Conservation (phyloP, 1,284 basidiomycete genomes). For the Naganishia sp. region DNA sequence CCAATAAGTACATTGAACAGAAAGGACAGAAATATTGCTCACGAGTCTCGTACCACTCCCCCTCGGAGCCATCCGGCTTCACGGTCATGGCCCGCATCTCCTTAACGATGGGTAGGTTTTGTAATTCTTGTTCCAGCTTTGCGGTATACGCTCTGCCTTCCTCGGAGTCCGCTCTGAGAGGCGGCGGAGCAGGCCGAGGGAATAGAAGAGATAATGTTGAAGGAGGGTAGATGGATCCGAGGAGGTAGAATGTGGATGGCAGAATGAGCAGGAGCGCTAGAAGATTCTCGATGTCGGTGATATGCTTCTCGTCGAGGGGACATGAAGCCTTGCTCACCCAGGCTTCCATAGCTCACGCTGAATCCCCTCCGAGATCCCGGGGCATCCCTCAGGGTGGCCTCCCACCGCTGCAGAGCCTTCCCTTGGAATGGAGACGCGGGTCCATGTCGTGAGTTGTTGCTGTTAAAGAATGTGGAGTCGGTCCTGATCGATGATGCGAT, state of each 20-base stretch:
- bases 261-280: slow-evolving; percentile 33
- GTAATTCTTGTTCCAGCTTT: slow-evolving; percentile 68
- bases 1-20: slow-evolving; percentile 27
- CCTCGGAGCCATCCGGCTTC: slow-evolving; percentile 31
- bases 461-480: slow-evolving; percentile 19
- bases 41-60: slow-evolving; percentile 54
- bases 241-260: slow-evolving; percentile 47
- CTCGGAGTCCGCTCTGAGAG: slow-evolving; percentile 63
- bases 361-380: slow-evolving; percentile 1
- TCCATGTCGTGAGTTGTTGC: background rate
- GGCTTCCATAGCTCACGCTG: slow-evolving; percentile 23
- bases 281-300: slow-evolving; percentile 1
- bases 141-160: slow-evolving; percentile 64
- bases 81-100: slow-evolving; percentile 51
- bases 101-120: slow-evolving; percentile 65
- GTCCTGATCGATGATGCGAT: background rate
- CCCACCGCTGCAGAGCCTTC: slow-evolving; percentile 11
- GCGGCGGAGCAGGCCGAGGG: slow-evolving; percentile 70
- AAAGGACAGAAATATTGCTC: slow-evolving; percentile 30
- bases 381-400: slow-evolving; percentile 5
- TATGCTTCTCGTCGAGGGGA: background rate
- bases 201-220: slow-evolving; percentile 64
- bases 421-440: background rate
- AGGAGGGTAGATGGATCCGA: slow-evolving; percentile 68
- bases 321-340: slow-evolving; percentile 1